Base-by-base conservation (phyloP, 1,284 basidiomycete genomes). In the Papiliotrema flavescens region DNA sequence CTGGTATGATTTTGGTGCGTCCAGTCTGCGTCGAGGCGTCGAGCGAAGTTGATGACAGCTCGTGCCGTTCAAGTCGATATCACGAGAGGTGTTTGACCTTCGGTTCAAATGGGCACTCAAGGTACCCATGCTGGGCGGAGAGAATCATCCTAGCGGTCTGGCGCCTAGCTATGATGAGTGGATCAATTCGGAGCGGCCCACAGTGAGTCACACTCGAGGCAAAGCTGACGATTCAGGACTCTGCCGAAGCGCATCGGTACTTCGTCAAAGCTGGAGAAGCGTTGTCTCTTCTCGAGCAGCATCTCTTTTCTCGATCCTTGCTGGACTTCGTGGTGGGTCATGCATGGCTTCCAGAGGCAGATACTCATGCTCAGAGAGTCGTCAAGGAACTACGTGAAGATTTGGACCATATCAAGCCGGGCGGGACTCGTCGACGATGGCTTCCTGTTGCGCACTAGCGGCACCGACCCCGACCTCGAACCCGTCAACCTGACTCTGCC, bases 1-100 rank as follows among this genome's bases (percentile, higher is more conserved):
- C 47, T 0, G 69, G 58, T 0, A 66, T 70, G 62, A 43, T 61
- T 2, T n/a, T 59, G n/a, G 69, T 73, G 48, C 60, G 67, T 64
- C 13, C 9, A 36, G 35, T 36, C 28, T 32, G 28, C 28, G 6
- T 6, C 11, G 11, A 9, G 23, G 15, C 22, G 22, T 19, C 24
- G 19, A 48, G n/a, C 13, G 17, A 28, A 47, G 26, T 20, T 22
- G 35, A 48, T 36, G 34, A 14, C 34, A 49, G 44, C 19, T 39
- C 19, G 14, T 20, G 9, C 40, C 46, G 8, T 40, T 37, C 37
- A 11, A 11, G 22, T 22, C n/a, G 36, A n/a, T 40, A 17, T 17
- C 28, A 19, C 26, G 6, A 3, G 36, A 41, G 43, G 42, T 23
- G 14, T 50, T 50, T 24, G 26, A 45, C 17, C 36, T 68, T 14